A percentile compares a stretch with the other conserved stretches of the same genome.
Evolutionary conservation across 129 eudicot species (phyloP).

Genomic region (Flaveria linearis): DNA sequence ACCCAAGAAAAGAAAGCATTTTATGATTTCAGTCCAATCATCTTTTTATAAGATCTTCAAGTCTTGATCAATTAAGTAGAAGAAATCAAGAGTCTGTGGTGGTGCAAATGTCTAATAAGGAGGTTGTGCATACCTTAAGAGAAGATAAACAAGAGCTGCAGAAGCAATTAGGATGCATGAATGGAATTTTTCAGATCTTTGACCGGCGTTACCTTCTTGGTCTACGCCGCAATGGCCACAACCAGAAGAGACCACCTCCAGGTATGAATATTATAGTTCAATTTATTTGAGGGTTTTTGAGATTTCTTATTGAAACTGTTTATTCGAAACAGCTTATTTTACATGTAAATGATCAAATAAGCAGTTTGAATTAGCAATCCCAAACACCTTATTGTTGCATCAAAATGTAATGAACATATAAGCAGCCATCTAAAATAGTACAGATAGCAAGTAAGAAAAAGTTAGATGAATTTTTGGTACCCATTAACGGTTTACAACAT

Average conservation of each 20-base stretch:
- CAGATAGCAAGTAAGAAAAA: background rate
- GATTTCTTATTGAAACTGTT: background rate
- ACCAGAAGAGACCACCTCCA: constrained; percentile 56
- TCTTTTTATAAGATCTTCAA: constrained; percentile 19
- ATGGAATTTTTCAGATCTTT: constrained; percentile 80
- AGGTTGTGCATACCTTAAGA: constrained; percentile 46
- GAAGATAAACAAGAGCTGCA: constrained; percentile 66
- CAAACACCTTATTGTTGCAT: background rate
- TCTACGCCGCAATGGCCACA: constrained; percentile 44
- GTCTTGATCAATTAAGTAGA: constrained; percentile 2
- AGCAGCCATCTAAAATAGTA: constrained; percentile 11
- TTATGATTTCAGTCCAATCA: constrained; percentile 25
- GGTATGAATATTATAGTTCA: constrained; percentile 39
- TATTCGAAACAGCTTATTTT: background rate
- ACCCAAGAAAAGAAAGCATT: constrained; percentile 39
- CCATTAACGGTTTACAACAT: constrained; percentile 11
- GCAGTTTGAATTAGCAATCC: constrained; percentile 4
- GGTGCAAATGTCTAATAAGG: constrained; percentile 61
- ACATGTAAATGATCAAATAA: background rate
- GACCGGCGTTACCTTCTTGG: constrained; percentile 66
- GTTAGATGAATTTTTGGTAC: background rate
- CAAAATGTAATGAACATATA: background rate
- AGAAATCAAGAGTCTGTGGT: constrained; percentile 19
- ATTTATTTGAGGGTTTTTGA: background rate
- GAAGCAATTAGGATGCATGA: constrained; percentile 94